phyloP scores from a whole-genome alignment of 1,284 basidiomycete species.

The Marasmius fiardii region DNA sequence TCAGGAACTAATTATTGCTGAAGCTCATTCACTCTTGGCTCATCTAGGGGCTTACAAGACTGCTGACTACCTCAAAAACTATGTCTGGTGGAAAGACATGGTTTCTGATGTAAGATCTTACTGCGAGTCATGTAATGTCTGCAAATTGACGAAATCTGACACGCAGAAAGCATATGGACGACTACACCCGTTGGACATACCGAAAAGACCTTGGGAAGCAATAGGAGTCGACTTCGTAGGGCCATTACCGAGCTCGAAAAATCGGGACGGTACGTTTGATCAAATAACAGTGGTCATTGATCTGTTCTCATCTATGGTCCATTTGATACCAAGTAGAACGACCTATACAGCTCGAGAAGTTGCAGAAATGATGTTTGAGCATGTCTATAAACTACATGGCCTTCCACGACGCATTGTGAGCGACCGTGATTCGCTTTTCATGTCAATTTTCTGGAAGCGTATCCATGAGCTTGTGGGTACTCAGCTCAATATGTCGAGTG shows the following conservation, averaged over 20 bases:
- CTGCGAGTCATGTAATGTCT: constrained; percentile 22
- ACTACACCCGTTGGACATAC: constrained; percentile 20
- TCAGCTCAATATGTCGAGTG: constrained; percentile 19
- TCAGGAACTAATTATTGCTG: constrained; percentile 19
- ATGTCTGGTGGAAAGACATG: constrained; percentile 29
- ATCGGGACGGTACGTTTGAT: constrained; percentile 23
- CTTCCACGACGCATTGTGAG: constrained; percentile 18
- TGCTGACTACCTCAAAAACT: constrained; percentile 18
- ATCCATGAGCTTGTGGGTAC: constrained; percentile 18
- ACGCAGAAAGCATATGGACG: constrained; percentile 22
- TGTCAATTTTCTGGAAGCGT: constrained; percentile 19
- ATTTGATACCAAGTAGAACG: constrained; percentile 21
- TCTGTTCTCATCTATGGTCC: constrained; percentile 28
- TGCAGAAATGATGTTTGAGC: constrained; percentile 19
- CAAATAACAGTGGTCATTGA: constrained; percentile 28
- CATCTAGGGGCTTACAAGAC: constrained; percentile 26
- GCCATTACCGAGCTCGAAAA: constrained; percentile 26
- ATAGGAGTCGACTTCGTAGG: constrained; percentile 35
- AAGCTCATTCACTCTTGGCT: constrained; percentile 26
- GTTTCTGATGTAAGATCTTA: constrained; percentile 18
- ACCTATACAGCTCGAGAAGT: constrained; percentile 16
- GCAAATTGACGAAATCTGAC: constrained; percentile 19
- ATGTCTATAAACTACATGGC: constrained; percentile 21
- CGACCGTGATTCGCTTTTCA: constrained; percentile 20
- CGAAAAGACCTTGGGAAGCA: constrained; percentile 22